Conservation (phyloP, 371 early-diverging fungal genomes). For the Mortierella sp. region DNA sequence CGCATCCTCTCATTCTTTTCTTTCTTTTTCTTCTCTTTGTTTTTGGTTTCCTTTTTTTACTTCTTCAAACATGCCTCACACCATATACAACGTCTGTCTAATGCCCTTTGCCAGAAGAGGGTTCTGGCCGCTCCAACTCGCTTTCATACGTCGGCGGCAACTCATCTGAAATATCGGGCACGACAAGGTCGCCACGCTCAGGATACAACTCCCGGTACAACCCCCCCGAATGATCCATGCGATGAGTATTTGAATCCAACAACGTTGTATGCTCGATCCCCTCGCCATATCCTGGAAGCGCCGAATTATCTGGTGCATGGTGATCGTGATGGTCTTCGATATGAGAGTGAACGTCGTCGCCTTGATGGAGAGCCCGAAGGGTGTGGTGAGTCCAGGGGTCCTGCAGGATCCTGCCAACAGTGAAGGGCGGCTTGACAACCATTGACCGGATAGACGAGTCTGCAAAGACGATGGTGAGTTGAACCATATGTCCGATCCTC, state of each 20-base stretch:
- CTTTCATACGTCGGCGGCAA: constrained; percentile 27
- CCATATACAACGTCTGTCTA: not conserved
- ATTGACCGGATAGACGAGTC: constrained; percentile 10
- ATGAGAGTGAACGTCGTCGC: not conserved
- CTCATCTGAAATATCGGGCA: constrained; percentile 29
- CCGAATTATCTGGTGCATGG: not conserved
- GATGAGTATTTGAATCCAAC: constrained; percentile 39
- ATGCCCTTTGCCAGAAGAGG: not conserved
- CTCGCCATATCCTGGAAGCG: constrained; percentile 34
- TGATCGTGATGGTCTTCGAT: not conserved
- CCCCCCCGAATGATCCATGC: not conserved
- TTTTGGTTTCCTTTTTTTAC: not conserved
- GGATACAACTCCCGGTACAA: constrained; percentile 25
- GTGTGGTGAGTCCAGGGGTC: constrained; percentile 19
- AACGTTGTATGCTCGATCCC: constrained; percentile 16
- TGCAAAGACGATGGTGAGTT: constrained; percentile 21
- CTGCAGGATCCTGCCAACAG: constrained; percentile 8
- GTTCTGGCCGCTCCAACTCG: constrained; percentile 15
- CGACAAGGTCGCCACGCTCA: constrained; percentile 23
- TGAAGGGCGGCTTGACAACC: constrained; percentile 25
- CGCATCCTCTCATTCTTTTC: not conserved
- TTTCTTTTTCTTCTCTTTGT: not conserved
- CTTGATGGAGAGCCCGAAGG: not conserved
- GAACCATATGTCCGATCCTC: constrained; percentile 15
- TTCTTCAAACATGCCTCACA: not conserved